Evolutionary conservation across 768 basidiomycete genomes (phyloP).

Genomic region (Suillus subalutaceus): DNA sequence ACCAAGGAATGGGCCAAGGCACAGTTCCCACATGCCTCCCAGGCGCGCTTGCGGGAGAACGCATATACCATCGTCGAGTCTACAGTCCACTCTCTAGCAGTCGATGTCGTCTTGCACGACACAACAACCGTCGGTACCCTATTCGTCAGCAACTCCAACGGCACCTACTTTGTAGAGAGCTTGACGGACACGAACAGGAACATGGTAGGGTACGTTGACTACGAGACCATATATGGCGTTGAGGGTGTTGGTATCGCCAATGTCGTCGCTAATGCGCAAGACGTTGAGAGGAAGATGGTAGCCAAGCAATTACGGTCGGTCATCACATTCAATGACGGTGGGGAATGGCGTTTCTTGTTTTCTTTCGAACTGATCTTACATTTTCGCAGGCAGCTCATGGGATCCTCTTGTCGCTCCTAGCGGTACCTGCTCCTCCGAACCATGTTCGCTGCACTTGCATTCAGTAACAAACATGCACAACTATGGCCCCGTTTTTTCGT

Average conservation of each 20-base stretch:
- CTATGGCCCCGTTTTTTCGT: conserved; percentile 92
- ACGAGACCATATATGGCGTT: conserved; percentile 82
- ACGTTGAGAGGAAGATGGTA: conserved; percentile 73
- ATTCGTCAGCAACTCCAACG: conserved; percentile 95
- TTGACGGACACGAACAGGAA: conserved; percentile 94
- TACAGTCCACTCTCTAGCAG: conserved; percentile 89
- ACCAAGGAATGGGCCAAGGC: conserved; percentile 85
- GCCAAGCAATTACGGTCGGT: conserved; percentile 74
- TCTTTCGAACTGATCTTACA: conserved; percentile 5
- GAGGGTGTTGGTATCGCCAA: conserved; percentile 94
- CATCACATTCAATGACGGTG: conserved; percentile 91
- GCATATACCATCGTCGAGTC: conserved; percentile 96
- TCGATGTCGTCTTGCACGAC: conserved; percentile 86
- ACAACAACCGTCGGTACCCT: conserved; percentile 76
- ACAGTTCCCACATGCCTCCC: conserved; percentile 89
- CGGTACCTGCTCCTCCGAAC: conserved; percentile 52
- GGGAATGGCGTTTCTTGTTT: conserved; percentile 9
- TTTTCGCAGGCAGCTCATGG: conserved; percentile 69
- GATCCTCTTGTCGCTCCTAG: conserved; percentile 64
- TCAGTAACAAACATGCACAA: conserved; percentile 94
- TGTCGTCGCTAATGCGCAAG: conserved; percentile 78
- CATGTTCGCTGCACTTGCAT: conserved; percentile 87
- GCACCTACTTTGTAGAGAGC: conserved; percentile 92
- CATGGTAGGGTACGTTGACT: conserved; percentile 87
- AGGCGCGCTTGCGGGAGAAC: conserved; percentile 80